A percentile compares a stretch with the other conserved stretches of the same genome.
Evolutionary conservation across 2,329 filamentous ascomycete genomes (phyloP).

Genomic region (Thermothelomyces thermophilus): DNA sequence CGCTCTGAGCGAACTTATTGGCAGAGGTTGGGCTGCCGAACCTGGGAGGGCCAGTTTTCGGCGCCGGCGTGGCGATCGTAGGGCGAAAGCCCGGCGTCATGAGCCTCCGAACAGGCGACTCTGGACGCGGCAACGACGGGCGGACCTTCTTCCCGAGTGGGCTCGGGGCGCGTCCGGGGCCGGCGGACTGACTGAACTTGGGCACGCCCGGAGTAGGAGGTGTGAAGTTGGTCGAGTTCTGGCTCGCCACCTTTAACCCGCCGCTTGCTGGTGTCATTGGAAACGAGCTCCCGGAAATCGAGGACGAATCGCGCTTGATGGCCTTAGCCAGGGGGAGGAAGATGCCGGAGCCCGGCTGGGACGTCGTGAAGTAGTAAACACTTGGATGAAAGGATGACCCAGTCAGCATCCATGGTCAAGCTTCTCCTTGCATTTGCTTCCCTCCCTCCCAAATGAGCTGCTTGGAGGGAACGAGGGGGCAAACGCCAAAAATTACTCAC

Average conservation of each 20-base stretch:
- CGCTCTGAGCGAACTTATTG: conserved; percentile 57
- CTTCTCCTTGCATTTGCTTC: conserved; percentile 4
- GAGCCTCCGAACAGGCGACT: conserved; percentile 71
- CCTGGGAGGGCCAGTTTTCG: conserved; percentile 43
- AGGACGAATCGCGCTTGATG: conserved; percentile 56
- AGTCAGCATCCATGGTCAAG: conserved; percentile 23
- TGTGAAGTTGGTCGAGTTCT: conserved; percentile 55
- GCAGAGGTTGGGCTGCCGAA: conserved; percentile 55
- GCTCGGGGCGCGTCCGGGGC: conserved; percentile 64
- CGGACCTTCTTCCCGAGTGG: conserved; percentile 65
- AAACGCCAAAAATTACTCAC: conserved; percentile 41
- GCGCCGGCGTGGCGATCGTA: conserved; percentile 48
- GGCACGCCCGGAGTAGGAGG: conserved; percentile 60
- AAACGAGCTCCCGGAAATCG: conserved; percentile 45
- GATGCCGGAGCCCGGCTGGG: conserved; percentile 75
- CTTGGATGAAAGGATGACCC: conserved; percentile 33
- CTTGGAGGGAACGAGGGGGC: not conserved
- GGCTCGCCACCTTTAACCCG: conserved; percentile 47
- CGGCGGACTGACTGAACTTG: conserved; percentile 85
- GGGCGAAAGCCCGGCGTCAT: conserved; percentile 54
- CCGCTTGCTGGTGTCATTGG: conserved; percentile 60
- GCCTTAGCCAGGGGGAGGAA: conserved; percentile 85
- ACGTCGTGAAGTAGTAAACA: conserved; percentile 74
- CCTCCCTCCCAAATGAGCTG: not conserved
- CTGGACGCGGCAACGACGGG: conserved; percentile 76